Percentiles rank a stretch among this genome's conserved stretches.
phyloP scores from a whole-genome alignment of 176 grass and related monocot species.

The Metroxylon sagu region DNA sequence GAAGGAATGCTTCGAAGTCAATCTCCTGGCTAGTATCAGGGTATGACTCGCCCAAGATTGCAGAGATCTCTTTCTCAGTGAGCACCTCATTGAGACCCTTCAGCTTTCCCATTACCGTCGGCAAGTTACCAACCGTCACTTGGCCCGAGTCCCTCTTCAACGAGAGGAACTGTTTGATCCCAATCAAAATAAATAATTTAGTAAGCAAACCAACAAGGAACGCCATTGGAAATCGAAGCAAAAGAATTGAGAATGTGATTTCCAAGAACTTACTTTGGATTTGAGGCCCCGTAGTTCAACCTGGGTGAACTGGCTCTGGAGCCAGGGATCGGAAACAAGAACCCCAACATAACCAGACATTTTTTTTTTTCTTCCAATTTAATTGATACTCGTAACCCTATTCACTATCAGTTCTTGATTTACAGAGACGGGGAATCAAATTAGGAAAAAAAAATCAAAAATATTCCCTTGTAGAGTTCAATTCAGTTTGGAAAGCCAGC shows the following conservation, averaged over 20 bases:
- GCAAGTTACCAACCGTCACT: conserved; percentile 67
- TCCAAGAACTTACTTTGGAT: background rate
- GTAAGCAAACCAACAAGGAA: background rate
- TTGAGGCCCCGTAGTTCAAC: conserved; percentile 12
- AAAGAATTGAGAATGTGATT: too few species aligned
- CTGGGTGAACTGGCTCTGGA: conserved; percentile 22
- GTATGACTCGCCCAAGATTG: conserved; percentile 50
- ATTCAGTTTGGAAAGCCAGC: too few species aligned
- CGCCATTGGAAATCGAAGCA: background rate
- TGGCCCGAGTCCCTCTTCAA: conserved; percentile 60
- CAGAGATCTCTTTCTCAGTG: conserved; percentile 56
- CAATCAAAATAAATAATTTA: background rate
- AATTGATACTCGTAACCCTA: too few species aligned
- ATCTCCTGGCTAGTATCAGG: conserved; percentile 61
- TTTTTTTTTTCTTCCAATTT: background rate
- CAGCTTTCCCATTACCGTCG: conserved; percentile 68
- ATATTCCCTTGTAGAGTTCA: too few species aligned
- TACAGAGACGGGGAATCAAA: too few species aligned
- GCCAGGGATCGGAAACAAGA: conserved; percentile 15
- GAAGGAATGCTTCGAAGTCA: conserved; percentile 82
- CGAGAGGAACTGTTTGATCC: conserved; percentile 51
- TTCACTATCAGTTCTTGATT: too few species aligned
- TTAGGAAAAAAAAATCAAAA: too few species aligned
- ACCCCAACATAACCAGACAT: conserved; percentile 13
- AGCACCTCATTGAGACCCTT: conserved; percentile 65